Evolutionary conservation across 2,329 filamentous ascomycete species (phyloP).

Genomic region (Sclerotinia borealis): DNA sequence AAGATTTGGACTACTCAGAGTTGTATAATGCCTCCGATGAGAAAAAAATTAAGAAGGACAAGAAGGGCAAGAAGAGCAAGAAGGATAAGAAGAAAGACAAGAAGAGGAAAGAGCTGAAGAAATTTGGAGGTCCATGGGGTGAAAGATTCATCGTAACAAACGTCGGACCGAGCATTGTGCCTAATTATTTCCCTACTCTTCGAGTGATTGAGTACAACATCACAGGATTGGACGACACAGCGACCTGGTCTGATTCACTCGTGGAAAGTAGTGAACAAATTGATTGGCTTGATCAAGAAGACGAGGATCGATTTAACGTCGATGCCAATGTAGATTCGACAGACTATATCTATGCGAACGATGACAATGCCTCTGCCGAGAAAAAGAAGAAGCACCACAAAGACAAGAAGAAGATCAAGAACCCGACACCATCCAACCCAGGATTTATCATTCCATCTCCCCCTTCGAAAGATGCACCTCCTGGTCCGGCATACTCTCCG

Average conservation of each 20-base stretch:
- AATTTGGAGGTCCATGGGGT: conserved; percentile 73
- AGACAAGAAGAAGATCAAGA: conserved; percentile 42
- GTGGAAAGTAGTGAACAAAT: conserved; percentile 7
- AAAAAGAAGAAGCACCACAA: conserved; percentile 39
- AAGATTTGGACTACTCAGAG: neutral
- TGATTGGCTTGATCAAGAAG: conserved; percentile 21
- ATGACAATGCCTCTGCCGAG: conserved; percentile 34
- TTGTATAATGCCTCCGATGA: conserved; percentile 15
- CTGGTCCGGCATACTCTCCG: conserved; percentile 84
- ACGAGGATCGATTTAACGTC: neutral
- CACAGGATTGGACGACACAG: conserved; percentile 36
- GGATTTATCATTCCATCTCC: conserved; percentile 61
- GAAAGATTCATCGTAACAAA: conserved; percentile 80
- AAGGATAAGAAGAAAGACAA: conserved; percentile 47
- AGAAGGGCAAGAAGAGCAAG: conserved; percentile 40
- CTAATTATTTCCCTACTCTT: conserved; percentile 84
- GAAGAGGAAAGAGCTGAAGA: conserved; percentile 50
- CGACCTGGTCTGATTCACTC: conserved; percentile 23
- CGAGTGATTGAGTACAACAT: conserved; percentile 96
- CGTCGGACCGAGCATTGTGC: conserved; percentile 81
- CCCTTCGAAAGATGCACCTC: conserved; percentile 65
- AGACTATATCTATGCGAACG: conserved; percentile 20
- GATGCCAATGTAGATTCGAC: neutral
- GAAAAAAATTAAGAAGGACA: too few relatives aligned
- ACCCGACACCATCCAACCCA: conserved; percentile 50